Evolutionary conservation across 805 yeast genomes (phyloP).

Genomic region (Ogataea allantospora): DNA sequence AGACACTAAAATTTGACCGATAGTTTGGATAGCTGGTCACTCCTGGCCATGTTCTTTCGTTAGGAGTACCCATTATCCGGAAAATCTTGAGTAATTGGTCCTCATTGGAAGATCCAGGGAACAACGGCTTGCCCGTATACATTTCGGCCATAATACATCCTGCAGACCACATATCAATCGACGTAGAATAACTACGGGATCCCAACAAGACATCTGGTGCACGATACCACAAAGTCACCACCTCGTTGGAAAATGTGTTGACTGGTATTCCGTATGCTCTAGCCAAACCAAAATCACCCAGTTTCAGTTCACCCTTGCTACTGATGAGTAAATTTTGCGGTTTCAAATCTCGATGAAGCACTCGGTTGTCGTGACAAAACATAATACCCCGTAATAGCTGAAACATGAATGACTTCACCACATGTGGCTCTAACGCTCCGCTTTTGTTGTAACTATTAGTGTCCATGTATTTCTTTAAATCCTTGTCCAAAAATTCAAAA

Average conservation of each 20-base stretch:
- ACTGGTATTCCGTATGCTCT: constrained; percentile 98
- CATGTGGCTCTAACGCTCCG: constrained; percentile 69
- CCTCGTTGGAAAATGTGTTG: constrained; percentile 95
- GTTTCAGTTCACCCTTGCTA: constrained; percentile 83
- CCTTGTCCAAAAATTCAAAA: constrained; percentile 90
- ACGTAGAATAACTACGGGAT: constrained; percentile 91
- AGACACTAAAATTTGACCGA: constrained; percentile 78
- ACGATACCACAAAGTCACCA: constrained; percentile 96
- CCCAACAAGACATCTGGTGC: constrained; percentile 97
- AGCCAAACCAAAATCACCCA: constrained; percentile 96
- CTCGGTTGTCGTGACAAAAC: constrained; percentile 82
- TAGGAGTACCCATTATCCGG: constrained; percentile 94
- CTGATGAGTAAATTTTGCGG: constrained; percentile 93
- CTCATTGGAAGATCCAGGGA: constrained; percentile 95
- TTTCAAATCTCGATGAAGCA: constrained; percentile 83
- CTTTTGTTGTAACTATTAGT: constrained; percentile 55
- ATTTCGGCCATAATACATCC: constrained; percentile 98
- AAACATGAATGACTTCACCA: constrained; percentile 90
- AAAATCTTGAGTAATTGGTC: constrained; percentile 92
- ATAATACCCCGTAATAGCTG: constrained; percentile 87
- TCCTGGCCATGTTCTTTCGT: constrained; percentile 97
- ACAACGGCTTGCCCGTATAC: constrained; percentile 96
- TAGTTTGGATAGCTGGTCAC: constrained; percentile 86
- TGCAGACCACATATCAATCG: constrained; percentile 98
- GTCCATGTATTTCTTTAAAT: constrained; percentile 93